Percentiles rank a stretch among this genome's conserved stretches.
phyloP scores from a whole-genome alignment of 225 moss, liverwort and hornwort species.

The Anthoceros angustus region DNA sequence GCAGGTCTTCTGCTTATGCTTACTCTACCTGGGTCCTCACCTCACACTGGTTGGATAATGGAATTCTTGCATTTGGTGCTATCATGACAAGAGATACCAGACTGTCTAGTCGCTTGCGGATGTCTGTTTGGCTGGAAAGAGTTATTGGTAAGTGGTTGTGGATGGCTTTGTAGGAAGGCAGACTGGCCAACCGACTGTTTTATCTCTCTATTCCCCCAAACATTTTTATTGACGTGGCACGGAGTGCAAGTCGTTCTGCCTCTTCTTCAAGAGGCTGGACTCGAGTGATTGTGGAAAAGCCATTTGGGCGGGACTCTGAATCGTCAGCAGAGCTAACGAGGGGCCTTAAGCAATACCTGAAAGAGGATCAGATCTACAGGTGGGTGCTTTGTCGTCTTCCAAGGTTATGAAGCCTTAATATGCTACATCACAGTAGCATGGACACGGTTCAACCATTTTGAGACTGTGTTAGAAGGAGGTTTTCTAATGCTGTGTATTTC shows the following conservation, averaged over 20 bases:
- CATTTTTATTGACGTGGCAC: constrained; percentile 51
- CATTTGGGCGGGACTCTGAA: constrained; percentile 55
- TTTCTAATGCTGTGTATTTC: constrained; percentile 1
- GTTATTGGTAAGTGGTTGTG: background rate
- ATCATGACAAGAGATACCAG: too few species aligned
- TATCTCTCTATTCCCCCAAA: constrained; percentile 79
- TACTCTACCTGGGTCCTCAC: background rate
- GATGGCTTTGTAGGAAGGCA: background rate
- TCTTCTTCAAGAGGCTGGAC: constrained; percentile 73
- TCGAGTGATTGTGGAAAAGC: constrained; percentile 88
- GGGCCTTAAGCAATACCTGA: constrained; percentile 46
- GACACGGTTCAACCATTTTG: background rate
- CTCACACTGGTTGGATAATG: background rate
- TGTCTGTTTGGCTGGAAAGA: background rate
- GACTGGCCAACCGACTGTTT: constrained; percentile 62
- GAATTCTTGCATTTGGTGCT: background rate
- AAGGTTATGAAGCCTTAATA: background rate
- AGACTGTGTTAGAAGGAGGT: background rate
- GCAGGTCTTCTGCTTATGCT: constrained; percentile 2
- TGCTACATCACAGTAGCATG: background rate
- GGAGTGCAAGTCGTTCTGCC: constrained; percentile 51
- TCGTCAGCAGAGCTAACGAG: constrained; percentile 52
- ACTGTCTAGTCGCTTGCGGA: background rate
- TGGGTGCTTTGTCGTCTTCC: constrained; percentile 9
- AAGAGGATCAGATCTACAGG: constrained; percentile 77